phyloP scores from a whole-genome alignment of 805 yeast species.

The Starmerella vaccinii region DNA sequence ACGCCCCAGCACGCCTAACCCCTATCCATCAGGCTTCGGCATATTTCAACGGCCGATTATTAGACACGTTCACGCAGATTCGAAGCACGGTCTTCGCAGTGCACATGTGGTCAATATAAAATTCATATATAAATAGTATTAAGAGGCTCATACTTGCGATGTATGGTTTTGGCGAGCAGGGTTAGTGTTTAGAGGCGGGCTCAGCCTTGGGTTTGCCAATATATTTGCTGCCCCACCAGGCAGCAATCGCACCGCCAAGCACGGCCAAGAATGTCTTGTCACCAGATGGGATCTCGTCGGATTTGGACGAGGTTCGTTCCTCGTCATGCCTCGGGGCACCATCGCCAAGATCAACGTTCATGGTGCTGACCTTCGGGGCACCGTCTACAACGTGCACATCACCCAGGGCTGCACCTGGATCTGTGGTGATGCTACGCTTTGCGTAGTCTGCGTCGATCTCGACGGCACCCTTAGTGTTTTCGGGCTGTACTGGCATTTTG shows the following conservation, averaged over 20 bases:
- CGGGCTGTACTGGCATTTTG: constrained; percentile 30
- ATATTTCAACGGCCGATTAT: neutral
- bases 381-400: constrained; percentile 25
- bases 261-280: constrained; percentile 31
- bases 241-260: constrained; percentile 29
- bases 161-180: neutral
- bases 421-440: constrained; percentile 9
- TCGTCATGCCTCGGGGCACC: constrained; percentile 14
- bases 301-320: constrained; percentile 12
- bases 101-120: no score
- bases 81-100: no score
- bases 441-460: constrained; percentile 9
- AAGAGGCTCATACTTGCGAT: no score
- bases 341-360: constrained; percentile 26
- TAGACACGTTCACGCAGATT: no score
- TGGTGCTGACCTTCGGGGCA: constrained; percentile 23
- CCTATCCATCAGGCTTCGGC: neutral
- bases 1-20: neutral
- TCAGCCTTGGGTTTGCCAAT: constrained; percentile 10
- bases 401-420: constrained; percentile 21
- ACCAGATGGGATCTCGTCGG: constrained; percentile 22
- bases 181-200: constrained; percentile 9
- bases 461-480: constrained; percentile 17
- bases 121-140: no score
- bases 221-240: constrained; percentile 32